Evolutionary conservation across 345 rosid genomes (phyloP), one percentile per base, ranked within the genome.

Genomic region (Nephelium lappaceum): DNA sequence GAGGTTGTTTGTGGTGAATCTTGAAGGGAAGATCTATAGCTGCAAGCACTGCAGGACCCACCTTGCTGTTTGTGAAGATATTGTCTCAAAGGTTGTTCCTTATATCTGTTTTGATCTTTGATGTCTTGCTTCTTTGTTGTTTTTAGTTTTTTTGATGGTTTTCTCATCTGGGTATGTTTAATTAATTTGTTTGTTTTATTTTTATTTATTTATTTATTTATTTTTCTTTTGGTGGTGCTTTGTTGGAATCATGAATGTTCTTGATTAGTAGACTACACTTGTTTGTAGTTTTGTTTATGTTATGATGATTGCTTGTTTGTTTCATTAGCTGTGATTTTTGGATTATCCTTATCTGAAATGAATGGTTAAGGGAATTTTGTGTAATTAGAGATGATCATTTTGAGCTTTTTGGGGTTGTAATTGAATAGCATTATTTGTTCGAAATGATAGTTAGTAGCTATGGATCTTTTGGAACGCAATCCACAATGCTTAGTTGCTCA

Each of bases 11-110:
- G 85, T 89, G 81, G 97, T 92, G 86, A 82, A 74, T 83, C 98
- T 96, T 8, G 97, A 96, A 86, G 98, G 99, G 79, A 93, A 83
- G 92, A 84, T 90, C 89, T 96, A 96, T 77, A 91, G 89, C 80
- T 96, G 99, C 88, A 92, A 92, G 83, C 93, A 96, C 92, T 96
- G 99, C 84, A 88, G 83, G 84, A 93, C 97, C 81, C 97, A 90
- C 81, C 97, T 96, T 78, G 98, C 98, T 80, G 82, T 91, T 11
- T 82, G 11, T 41, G 93, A 93, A 41, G 93, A 96, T 83, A 85
- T 96, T 84, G 81, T 89, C 77, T 96, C 99, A 53, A 96, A 85
- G 98, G 99, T 92, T 55, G 81, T 78, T 78, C 7, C 41, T 57
- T 49, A 38, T 45, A 55, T 41, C 9, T 57, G 3, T 74, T 76